Evolutionary conservation across 495 filamentous ascomycete genomes (phyloP), one percentile per base, ranked within the genome.

Genomic region (Talaromyces borbonicus): DNA sequence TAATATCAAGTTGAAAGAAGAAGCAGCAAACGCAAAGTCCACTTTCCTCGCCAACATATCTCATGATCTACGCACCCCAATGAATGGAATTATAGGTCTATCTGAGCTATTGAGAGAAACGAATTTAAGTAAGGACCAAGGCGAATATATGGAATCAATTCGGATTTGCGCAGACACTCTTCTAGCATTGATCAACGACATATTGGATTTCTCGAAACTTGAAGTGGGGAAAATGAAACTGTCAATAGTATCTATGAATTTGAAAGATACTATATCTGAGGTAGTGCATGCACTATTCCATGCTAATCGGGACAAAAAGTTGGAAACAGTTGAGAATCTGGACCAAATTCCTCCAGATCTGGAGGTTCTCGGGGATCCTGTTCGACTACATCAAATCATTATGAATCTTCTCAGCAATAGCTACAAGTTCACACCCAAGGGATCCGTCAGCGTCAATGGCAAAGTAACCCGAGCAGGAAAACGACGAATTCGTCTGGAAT

Each of bases 161-260:
- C 74, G 86, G 3, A 81, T 95, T 16, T 95, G 89, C 49, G 89
- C 88, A 4, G 87, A 95, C 56, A 83, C 90, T 8, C 67, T 95
- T 5, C 73, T 95, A 14, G 88, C 84, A 0, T 83, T 95, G 45
- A 95, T 95, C 70, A 95, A 95, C 56, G 89, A 95, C 53, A 90
- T 95, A 18, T 69, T 95, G 1, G 89, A 95, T 61, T 95, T 92
- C 58, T 92, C 87, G 24, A 88, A 92, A 57, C 79, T 95, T 57
- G 89, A 95, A 60, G 89, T 89, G 12, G 89, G 90, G 54, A 95
- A 94, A 68, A 92, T 95, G 85, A 87, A 87, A 59, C 80, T 94
- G 7, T 90, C 85, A 46, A 83, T 83, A 8, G 87, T 90, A 40
- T 85, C 87, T 2, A 75, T 94, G 52, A 90, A 85, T 46, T 73